Evolutionary conservation across 768 basidiomycete species (phyloP).

Genomic region (Pilatotrama ljubarskyi): DNA sequence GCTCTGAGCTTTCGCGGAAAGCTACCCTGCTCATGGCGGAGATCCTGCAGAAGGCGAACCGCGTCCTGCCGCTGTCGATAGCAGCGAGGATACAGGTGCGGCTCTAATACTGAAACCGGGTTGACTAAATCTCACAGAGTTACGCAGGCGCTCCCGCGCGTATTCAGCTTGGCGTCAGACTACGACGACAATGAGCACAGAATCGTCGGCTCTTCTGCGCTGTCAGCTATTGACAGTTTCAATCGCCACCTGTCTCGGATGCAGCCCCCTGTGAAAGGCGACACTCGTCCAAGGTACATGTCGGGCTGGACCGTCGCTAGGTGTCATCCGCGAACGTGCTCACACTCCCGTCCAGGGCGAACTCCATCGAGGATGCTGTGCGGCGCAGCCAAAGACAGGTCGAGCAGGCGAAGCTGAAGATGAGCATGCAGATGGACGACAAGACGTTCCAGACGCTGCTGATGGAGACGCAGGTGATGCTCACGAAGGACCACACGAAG

Average conservation of each 20-base stretch:
- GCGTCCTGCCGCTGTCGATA: conserved; percentile 75
- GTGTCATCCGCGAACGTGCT: background rate
- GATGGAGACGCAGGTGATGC: conserved; percentile 86
- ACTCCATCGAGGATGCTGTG: conserved; percentile 82
- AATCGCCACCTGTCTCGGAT: conserved; percentile 83
- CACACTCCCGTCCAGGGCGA: conserved; percentile 48
- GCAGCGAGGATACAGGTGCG: conserved; percentile 85
- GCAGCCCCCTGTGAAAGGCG: conserved; percentile 52
- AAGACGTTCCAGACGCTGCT: conserved; percentile 82
- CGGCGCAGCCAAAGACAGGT: conserved; percentile 88
- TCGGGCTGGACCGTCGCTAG: too few relatives aligned
- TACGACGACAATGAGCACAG: conserved; percentile 77
- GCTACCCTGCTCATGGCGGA: conserved; percentile 92
- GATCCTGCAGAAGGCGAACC: conserved; percentile 83
- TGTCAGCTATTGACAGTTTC: conserved; percentile 89
- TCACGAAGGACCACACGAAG: conserved; percentile 83
- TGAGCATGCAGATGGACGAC: conserved; percentile 95
- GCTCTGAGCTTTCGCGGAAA: conserved; percentile 78
- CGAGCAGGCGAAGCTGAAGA: conserved; percentile 85
- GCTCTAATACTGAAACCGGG: background rate
- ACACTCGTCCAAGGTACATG: conserved; percentile 63
- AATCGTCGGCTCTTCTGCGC: conserved; percentile 79
- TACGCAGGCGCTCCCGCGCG: conserved; percentile 71
- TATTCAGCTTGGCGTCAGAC: conserved; percentile 83
- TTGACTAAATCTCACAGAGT: too few relatives aligned